Base-by-base conservation (phyloP, 345 rosid species). In the Physaria fendleri region DNA sequence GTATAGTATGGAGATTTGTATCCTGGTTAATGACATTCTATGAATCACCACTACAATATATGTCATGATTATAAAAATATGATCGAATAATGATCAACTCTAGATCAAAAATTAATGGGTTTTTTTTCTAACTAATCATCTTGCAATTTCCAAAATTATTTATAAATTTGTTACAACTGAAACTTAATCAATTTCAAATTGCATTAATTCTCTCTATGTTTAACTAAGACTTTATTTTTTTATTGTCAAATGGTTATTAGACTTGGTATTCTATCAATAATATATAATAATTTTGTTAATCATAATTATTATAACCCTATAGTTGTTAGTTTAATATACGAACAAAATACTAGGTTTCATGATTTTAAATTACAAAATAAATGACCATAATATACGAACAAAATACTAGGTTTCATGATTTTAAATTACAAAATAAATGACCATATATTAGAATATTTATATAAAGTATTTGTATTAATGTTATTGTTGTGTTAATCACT, bases 141-240 rank as follows among this genome's bases (percentile, higher is more conserved):
- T 53, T 32, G 44, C 44, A 64, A 16, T 7, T 42, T 16, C 16
- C 2, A 53, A 53, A 42, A 23, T 64, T 27, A 43, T 25, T 16
- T 23, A 16, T 34, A 46, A 44, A 46, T 54, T 27, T 18, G 22
- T 6, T 24, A 65, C 55, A 65, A 21, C 20, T 16, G 24, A 66
- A 47, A 48, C 4, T 22, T 48, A 57, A 40, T 45, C n/a, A 48
- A 48, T 15, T 66, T 22, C 51, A 57, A 66, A 22, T 66, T 47
- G 65, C 44, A 40, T 47, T 14, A 2, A 47, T 37, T 38, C 10
- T 57, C 33, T 65, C 69, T 66, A 48, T 57, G 59, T 57, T 59
- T 59, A 58, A 67, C 59, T 12, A 59, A 58, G 46, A 49, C 65
- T 41, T 30, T 16, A 40, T 8, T 20, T 2, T 38, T 22, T 5